Conservation (phyloP, 2,329 filamentous ascomycete genomes). For the Paecilomyces niveus region DNA sequence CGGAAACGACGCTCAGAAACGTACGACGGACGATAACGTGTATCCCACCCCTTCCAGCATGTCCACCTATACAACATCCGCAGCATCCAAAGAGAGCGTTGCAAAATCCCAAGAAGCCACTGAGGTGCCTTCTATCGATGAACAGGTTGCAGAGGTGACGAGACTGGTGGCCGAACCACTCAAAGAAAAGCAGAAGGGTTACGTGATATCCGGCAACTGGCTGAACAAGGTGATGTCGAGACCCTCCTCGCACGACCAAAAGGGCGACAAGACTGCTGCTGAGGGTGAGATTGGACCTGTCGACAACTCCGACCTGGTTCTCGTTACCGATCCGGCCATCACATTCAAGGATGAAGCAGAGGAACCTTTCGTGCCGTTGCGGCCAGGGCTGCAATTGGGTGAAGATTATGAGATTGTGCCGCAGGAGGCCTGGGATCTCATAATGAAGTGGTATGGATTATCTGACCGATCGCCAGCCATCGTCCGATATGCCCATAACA, state of each 20-base stretch:
- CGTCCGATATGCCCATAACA: constrained; percentile 70
- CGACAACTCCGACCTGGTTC: constrained; percentile 78
- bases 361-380: constrained; percentile 62
- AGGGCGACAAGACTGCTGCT: constrained; percentile 51
- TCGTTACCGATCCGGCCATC: constrained; percentile 43
- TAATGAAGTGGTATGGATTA: constrained; percentile 76
- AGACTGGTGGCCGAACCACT: constrained; percentile 48
- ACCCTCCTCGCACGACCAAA: constrained; percentile 49
- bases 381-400: constrained; percentile 55
- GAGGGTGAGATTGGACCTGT: constrained; percentile 68
- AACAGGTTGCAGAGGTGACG: constrained; percentile 68
- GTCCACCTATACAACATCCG: constrained; percentile 26
- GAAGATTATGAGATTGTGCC: constrained; percentile 74
- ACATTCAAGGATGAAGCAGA: constrained; percentile 40
- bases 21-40: constrained; percentile 23
- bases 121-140: constrained; percentile 47
- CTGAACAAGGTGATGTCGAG: constrained; percentile 64
- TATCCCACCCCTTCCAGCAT: constrained; percentile 33
- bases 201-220: constrained; percentile 74
- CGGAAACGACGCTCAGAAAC: constrained; percentile 6
- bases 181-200: constrained; percentile 68
- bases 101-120: constrained; percentile 15
- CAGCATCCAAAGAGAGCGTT: constrained; percentile 18
- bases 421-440: constrained; percentile 70
- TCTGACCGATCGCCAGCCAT: constrained; percentile 64